Evolutionary conservation across 768 basidiomycete species (phyloP).

Genomic region (Coprinopsis cinerea): DNA sequence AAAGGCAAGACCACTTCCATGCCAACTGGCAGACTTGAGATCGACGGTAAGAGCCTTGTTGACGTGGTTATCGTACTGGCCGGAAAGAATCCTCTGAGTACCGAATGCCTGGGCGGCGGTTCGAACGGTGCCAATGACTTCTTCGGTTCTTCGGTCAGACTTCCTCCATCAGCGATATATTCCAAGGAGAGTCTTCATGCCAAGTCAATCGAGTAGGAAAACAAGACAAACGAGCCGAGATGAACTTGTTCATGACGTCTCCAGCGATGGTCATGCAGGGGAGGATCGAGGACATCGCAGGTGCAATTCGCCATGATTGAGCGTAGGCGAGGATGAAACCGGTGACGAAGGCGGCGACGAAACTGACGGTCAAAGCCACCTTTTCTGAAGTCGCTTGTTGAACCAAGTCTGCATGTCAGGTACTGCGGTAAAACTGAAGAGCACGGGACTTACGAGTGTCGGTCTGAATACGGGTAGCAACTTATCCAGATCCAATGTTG

Average conservation of each 20-base stretch:
- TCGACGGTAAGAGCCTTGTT: conserved; percentile 38
- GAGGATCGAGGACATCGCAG: conserved; percentile 65
- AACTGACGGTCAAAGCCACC: conserved; percentile 52
- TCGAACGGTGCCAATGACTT: conserved; percentile 75
- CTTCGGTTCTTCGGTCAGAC: conserved; percentile 78
- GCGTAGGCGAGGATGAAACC: conserved; percentile 66
- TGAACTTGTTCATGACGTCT: conserved; percentile 50
- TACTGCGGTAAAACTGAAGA: too few relatives aligned
- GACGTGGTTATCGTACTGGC: conserved; percentile 55
- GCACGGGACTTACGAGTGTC: too few relatives aligned
- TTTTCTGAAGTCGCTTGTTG: conserved; percentile 83
- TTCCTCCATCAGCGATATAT: conserved; percentile 63
- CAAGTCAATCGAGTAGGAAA: conserved; percentile 12
- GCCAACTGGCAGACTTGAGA: conserved; percentile 41
- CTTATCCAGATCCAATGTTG: conserved; percentile 76
- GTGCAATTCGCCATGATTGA: conserved; percentile 63
- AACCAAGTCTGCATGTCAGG: conserved; percentile 69
- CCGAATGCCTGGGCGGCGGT: conserved; percentile 85
- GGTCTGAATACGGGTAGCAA: too few relatives aligned
- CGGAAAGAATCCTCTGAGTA: conserved; percentile 49
- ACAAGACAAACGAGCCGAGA: conserved; percentile 50
- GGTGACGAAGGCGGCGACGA: conserved; percentile 55
- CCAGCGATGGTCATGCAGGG: conserved; percentile 68
- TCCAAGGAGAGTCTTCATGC: conserved; percentile 46
- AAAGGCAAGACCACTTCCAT: conserved; percentile 57